phyloP scores from a whole-genome alignment of 352 stramenopile species.

The Phytophthora litchii region DNA sequence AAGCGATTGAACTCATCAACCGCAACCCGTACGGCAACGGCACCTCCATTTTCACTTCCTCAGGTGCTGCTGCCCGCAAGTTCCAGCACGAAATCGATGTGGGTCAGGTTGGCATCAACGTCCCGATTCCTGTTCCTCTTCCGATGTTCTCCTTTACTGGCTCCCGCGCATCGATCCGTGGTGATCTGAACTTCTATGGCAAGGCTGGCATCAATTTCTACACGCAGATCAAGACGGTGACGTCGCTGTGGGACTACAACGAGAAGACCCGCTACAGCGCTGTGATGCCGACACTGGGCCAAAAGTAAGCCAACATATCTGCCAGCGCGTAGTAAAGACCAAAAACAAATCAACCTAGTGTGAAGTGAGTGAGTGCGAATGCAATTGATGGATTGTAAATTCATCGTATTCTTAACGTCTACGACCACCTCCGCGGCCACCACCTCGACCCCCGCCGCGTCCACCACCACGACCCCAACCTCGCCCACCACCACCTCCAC shows the following conservation, averaged over 20 bases:
- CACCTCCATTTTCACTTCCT: conserved; percentile 96
- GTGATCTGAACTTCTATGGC: conserved; percentile 98
- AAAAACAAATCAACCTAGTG: conserved; percentile 12
- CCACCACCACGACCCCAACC: conserved; percentile 24
- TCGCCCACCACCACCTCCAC: conserved; percentile 8
- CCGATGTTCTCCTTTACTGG: conserved; percentile 99
- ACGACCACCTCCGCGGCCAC: conserved; percentile 47
- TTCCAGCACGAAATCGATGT: conserved; percentile 97
- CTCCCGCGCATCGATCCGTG: conserved; percentile 92
- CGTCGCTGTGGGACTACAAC: conserved; percentile 95
- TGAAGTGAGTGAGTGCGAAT: conserved; percentile 20
- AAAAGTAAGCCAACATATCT: conserved; percentile 42
- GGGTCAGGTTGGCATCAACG: conserved; percentile 96
- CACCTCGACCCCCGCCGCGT: conserved; percentile 24
- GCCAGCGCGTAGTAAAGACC: neutral
- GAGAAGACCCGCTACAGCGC: conserved; percentile 89
- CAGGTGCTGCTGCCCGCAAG: conserved; percentile 93
- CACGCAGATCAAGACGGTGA: conserved; percentile 98
- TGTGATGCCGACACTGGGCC: conserved; percentile 92
- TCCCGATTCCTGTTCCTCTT: conserved; percentile 97
- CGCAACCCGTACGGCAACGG: conserved; percentile 97
- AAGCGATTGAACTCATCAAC: conserved; percentile 97
- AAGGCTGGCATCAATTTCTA: conserved; percentile 97
- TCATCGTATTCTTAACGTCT: conserved; percentile 17
- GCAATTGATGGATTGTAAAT: conserved; percentile 6